A percentile compares a stretch with the other conserved stretches of the same genome.
These are phyloP conservation scores for Clarireedia sp. DNA, from an alignment of 2,329 filamentous ascomycete genomes.

Conservation along the genomic window DNA sequence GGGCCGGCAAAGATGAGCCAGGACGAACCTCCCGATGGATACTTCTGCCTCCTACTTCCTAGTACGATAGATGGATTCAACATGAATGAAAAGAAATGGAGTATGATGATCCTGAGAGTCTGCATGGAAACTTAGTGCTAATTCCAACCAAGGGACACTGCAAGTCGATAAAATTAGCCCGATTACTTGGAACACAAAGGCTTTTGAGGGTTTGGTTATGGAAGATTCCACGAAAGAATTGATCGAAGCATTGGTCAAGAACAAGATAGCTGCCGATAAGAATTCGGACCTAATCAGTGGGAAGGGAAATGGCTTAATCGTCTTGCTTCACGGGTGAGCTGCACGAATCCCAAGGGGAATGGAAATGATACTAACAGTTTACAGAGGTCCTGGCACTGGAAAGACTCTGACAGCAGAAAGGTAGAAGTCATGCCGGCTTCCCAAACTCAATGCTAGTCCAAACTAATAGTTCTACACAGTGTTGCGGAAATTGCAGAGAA, in stretches of 20 bases:
- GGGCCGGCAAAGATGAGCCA: neutral
- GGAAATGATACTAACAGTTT: no score
- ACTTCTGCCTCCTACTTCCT: neutral
- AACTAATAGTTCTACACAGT: slow-evolving; percentile 26
- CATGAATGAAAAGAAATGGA: slow-evolving; percentile 1
- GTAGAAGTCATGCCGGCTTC: no score
- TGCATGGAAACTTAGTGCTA: no score
- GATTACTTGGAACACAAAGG: slow-evolving; percentile 24
- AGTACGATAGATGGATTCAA: neutral
- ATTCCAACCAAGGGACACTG: no score
- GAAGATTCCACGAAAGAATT: slow-evolving; percentile 39
- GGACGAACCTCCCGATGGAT: neutral
- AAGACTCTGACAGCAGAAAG: slow-evolving; percentile 57
- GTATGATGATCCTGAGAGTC: no score
- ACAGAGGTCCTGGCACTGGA: slow-evolving; percentile 75
- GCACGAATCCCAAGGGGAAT: no score
- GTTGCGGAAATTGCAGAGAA: slow-evolving; percentile 42
- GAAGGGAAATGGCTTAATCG: slow-evolving; percentile 47
- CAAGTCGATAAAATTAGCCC: slow-evolving; percentile 2
- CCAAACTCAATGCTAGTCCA: no score
- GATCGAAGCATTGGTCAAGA: slow-evolving; percentile 37
- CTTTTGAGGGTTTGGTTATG: slow-evolving; percentile 39
- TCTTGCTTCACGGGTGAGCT: slow-evolving; percentile 61
- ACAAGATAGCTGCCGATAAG: slow-evolving; percentile 22
- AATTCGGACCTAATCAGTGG: slow-evolving; percentile 41